Evolutionary conservation across 2,329 filamentous ascomycete species (phyloP).

Genomic region (Fusarium tjaetaba): DNA sequence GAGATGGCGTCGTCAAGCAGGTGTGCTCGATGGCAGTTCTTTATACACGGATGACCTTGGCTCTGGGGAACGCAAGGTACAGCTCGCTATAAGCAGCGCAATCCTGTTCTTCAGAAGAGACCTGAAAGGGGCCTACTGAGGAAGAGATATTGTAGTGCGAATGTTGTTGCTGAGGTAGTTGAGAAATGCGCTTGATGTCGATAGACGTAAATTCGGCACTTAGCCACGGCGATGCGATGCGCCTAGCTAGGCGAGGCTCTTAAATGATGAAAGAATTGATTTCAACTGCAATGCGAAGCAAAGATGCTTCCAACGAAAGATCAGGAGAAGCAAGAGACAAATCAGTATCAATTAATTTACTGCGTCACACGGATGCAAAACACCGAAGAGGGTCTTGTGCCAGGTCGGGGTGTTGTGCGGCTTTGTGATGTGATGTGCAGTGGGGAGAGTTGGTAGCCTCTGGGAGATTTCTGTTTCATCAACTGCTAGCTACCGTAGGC

Average conservation of each 20-base stretch:
- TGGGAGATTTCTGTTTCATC: conserved; percentile 46
- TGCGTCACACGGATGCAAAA: conserved; percentile 21
- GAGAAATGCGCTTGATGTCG: conserved; percentile 20
- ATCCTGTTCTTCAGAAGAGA: background rate
- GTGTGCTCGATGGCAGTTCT: background rate
- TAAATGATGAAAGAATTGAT: conserved; percentile 8
- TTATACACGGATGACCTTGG: background rate
- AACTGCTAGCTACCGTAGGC: conserved; percentile 27
- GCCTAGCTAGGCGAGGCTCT: conserved; percentile 5
- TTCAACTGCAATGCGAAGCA: conserved; percentile 3
- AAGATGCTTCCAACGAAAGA: background rate
- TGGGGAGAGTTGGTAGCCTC: conserved; percentile 51
- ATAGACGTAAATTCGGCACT: conserved; percentile 22
- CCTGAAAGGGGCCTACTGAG: background rate
- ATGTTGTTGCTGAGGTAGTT: conserved; percentile 9
- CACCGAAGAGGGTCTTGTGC: conserved; percentile 31
- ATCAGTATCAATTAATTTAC: conserved; percentile 7
- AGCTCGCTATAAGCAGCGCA: conserved; percentile 1
- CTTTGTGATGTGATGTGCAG: conserved; percentile 50
- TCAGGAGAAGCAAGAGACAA: background rate
- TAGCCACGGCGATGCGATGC: conserved; percentile 17
- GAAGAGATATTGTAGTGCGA: background rate
- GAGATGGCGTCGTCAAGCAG: conserved; percentile 14
- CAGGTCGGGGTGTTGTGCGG: conserved; percentile 38
- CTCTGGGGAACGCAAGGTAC: background rate